phyloP scores from a whole-genome alignment of 1,284 basidiomycete species.

The Singerocomus rubriflavus region DNA sequence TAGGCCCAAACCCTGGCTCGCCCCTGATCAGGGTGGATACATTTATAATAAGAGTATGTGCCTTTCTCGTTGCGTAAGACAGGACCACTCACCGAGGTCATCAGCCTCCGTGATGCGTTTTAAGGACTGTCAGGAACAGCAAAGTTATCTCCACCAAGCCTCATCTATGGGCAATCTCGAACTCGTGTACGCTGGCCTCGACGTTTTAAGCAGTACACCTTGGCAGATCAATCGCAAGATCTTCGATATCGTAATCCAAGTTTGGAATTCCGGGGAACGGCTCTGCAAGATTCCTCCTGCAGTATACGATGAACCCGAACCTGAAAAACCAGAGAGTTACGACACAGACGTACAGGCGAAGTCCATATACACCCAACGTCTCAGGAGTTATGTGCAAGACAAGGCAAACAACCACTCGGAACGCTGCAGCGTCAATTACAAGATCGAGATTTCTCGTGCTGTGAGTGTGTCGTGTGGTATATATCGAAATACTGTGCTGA shows the following conservation, averaged over 20 bases:
- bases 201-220: slow-evolving; percentile 87
- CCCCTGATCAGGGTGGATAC: slow-evolving; percentile 82
- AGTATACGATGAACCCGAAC: slow-evolving; percentile 57
- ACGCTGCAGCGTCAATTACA: slow-evolving; percentile 94
- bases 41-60: slow-evolving; percentile 69
- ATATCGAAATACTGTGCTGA: slow-evolving; percentile 6
- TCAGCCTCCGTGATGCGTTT: slow-evolving; percentile 83
- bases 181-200: slow-evolving; percentile 84
- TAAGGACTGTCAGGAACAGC: slow-evolving; percentile 90
- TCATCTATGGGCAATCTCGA: slow-evolving; percentile 77
- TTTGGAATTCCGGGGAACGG: slow-evolving; percentile 83
- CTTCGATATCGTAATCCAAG: slow-evolving; percentile 68
- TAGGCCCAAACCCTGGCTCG: slow-evolving; percentile 86
- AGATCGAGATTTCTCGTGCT: slow-evolving; percentile 93
- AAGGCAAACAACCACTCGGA: slow-evolving; percentile 86
- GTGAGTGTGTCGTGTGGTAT: slow-evolving; percentile 43
- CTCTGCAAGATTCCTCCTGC: slow-evolving; percentile 79
- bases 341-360: slow-evolving; percentile 69
- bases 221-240: slow-evolving; percentile 86
- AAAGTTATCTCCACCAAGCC: slow-evolving; percentile 76
- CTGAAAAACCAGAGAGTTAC: slow-evolving; percentile 58
- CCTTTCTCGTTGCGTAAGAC: neutral
- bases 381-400: slow-evolving; percentile 59
- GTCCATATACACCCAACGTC: slow-evolving; percentile 55
- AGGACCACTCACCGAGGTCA: slow-evolving; percentile 1